Percentiles rank a stretch among this genome's conserved stretches.
These are phyloP conservation scores for Nothophoma quercina DNA, from an alignment of 2,329 filamentous ascomycete genomes.

Conservation along the genomic window DNA sequence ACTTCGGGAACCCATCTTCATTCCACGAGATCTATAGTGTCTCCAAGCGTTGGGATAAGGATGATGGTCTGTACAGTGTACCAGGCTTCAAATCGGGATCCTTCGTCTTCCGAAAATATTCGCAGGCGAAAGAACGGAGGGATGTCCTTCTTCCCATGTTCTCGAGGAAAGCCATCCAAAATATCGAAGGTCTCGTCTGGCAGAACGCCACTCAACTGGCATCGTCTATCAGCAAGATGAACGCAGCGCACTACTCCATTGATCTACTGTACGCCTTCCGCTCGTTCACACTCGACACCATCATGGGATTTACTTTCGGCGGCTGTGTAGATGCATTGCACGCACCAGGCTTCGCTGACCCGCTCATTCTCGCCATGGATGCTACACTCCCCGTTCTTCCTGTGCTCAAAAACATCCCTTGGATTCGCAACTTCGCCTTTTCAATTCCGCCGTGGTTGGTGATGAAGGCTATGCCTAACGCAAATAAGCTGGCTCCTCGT, in stretches of 20 bases:
- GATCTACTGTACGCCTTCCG: conserved; percentile 1
- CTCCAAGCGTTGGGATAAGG: conserved; percentile 1
- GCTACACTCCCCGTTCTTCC: neutral
- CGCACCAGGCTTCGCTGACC: neutral
- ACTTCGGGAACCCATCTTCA: neutral
- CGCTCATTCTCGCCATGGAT: conserved; percentile 1
- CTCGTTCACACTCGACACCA: neutral
- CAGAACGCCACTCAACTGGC: conserved; percentile 2
- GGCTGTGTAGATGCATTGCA: conserved; percentile 3
- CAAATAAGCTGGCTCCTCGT: neutral
- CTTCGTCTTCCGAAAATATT: neutral
- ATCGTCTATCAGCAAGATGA: neutral
- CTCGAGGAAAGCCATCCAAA: neutral
- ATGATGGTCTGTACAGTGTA: conserved; percentile 4
- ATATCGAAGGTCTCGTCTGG: conserved; percentile 4
- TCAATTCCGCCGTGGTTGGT: neutral
- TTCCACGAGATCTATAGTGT: conserved; percentile 4
- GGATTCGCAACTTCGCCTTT: neutral
- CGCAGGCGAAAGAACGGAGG: neutral
- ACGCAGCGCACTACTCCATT: neutral
- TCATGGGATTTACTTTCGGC: neutral
- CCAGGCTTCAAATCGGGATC: conserved; percentile 1
- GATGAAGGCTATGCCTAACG: conserved; percentile 1
- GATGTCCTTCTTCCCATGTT: conserved; percentile 1
- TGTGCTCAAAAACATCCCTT: neutral